phyloP scores from a whole-genome alignment of 495 filamentous ascomycete genomes.

The Aspergillus olivimuriae region DNA sequence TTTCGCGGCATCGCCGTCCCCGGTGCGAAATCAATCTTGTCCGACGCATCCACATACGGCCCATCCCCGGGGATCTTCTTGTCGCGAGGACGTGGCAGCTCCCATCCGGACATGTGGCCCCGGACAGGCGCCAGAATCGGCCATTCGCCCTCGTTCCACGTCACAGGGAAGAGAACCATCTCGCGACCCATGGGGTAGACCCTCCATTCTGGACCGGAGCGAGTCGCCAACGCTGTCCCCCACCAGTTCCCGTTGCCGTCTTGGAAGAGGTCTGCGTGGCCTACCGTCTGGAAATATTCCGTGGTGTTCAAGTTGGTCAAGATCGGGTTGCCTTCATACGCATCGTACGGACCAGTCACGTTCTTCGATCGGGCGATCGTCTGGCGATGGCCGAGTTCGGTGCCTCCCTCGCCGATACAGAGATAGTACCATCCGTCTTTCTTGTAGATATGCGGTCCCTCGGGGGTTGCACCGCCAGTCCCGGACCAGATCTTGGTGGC shows the following conservation, averaged over 20 bases:
- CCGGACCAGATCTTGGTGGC: slow-evolving; percentile 47
- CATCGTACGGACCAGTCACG: slow-evolving; percentile 48
- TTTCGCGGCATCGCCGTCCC: slow-evolving; percentile 10
- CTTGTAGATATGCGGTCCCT: slow-evolving; percentile 57
- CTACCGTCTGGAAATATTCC: slow-evolving; percentile 20
- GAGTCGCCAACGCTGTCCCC: slow-evolving; percentile 41
- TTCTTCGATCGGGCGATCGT: slow-evolving; percentile 47
- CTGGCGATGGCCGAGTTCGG: slow-evolving; percentile 48
- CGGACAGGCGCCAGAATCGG: slow-evolving; percentile 21
- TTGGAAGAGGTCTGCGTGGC: slow-evolving; percentile 27
- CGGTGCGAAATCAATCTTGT: slow-evolving; percentile 14
- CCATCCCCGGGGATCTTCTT: slow-evolving; percentile 2
- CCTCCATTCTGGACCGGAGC: slow-evolving; percentile 24
- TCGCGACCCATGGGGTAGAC: slow-evolving; percentile 56
- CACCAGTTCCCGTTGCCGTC: slow-evolving; percentile 47
- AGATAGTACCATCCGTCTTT: slow-evolving; percentile 53
- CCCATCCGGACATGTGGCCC: slow-evolving; percentile 12
- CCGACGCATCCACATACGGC: slow-evolving; percentile 9
- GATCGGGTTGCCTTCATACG: slow-evolving; percentile 22
- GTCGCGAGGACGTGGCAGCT: slow-evolving; percentile 5
- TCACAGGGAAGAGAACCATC: slow-evolving; percentile 47
- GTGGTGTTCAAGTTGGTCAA: slow-evolving; percentile 12
- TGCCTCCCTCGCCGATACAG: slow-evolving; percentile 56
- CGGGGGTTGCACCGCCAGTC: slow-evolving; percentile 48
- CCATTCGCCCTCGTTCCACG: slow-evolving; percentile 33